Base-by-base conservation (phyloP, 202 grass and related monocot species). In the Zizania palustris region DNA sequence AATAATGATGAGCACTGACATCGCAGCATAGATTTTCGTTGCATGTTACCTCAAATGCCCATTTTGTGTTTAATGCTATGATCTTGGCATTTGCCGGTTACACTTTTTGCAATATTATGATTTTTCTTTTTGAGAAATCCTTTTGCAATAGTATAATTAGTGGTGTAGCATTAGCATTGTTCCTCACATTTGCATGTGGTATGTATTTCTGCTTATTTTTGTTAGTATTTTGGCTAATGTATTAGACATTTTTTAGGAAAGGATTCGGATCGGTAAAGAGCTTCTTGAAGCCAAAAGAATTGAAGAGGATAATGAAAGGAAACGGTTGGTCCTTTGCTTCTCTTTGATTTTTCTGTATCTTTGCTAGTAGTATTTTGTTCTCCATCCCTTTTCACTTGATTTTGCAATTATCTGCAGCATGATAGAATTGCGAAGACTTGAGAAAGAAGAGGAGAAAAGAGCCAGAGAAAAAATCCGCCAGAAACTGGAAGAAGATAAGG, bases 361-460 rank as follows among this genome's bases (percentile, higher is more conserved):
- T 3, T 3, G 11, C 40, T 14, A n/a, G 45, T 73, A 73, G 46
- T 80, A 57, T 6, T 46, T 5, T 44, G 21, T 38, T 64, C 0
- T 68, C 36, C 7, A 51, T 80, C 44, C 44, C 38, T 68, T 39
- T 46, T 83, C 8, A 48, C 3, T 28, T 57, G 49, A 19, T 63
- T 51, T 69, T 50, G 37, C 3, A 35, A 40, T 38, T 67, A 28
- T 79, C 0, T 73, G 59, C 81, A 98, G 96, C 78, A 88, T 93
- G 51, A 82, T 96, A 83, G 84, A 91, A 80, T 72, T 96, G 64
- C 82, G 92, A 74, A 89, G 85, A 77, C 84, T 83, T 74, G 96
- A 99, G 85, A 99, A 99, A 87, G 96, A 99, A 55, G 92, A 99
- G 57, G 96, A 99, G 72, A 99, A 89, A 75, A 77, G 83, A 81